A percentile compares a stretch with the other conserved stretches of the same genome.
Evolutionary conservation across 1,284 basidiomycete genomes (phyloP).

Genomic region (Apiotrichum domesticum): DNA sequence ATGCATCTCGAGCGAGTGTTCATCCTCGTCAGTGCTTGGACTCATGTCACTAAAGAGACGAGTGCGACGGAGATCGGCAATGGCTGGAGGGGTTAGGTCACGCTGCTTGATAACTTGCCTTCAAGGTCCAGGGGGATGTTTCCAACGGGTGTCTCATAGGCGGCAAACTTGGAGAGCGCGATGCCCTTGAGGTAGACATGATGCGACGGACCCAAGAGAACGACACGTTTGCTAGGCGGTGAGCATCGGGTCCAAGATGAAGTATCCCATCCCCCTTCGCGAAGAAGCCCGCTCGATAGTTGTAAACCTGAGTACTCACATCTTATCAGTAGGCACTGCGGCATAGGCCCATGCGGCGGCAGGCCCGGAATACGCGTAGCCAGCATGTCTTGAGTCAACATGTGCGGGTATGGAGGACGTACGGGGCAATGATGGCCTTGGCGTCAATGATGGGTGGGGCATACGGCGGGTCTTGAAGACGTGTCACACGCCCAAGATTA

Average conservation of each 20-base stretch:
- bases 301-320: conserved; percentile 54
- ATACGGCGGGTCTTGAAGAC: conserved; percentile 51
- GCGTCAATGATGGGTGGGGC: conserved; percentile 63
- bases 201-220: conserved; percentile 93
- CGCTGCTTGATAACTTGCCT: conserved; percentile 52
- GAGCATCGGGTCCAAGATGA: neutral
- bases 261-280: neutral
- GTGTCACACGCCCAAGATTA: conserved; percentile 61
- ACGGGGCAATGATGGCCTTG: conserved; percentile 97
- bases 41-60: conserved; percentile 68
- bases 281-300: neutral
- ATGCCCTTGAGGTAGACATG: conserved; percentile 83
- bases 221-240: conserved; percentile 68
- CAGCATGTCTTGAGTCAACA: conserved; percentile 68
- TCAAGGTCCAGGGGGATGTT: conserved; percentile 68
- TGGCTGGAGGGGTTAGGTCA: conserved; percentile 51
- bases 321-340: conserved; percentile 68
- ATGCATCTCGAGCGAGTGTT: conserved; percentile 98
- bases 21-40: conserved; percentile 71
- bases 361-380: conserved; percentile 89
- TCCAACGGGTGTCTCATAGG: conserved; percentile 84
- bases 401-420: conserved; percentile 32
- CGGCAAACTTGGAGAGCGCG: conserved; percentile 67
- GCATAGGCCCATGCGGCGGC: conserved; percentile 95
- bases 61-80: conserved; percentile 61